A percentile compares a stretch with the other conserved stretches of the same genome.
Evolutionary conservation across 805 yeast genomes (phyloP).

Genomic region (Metschnikowia cubensis): DNA sequence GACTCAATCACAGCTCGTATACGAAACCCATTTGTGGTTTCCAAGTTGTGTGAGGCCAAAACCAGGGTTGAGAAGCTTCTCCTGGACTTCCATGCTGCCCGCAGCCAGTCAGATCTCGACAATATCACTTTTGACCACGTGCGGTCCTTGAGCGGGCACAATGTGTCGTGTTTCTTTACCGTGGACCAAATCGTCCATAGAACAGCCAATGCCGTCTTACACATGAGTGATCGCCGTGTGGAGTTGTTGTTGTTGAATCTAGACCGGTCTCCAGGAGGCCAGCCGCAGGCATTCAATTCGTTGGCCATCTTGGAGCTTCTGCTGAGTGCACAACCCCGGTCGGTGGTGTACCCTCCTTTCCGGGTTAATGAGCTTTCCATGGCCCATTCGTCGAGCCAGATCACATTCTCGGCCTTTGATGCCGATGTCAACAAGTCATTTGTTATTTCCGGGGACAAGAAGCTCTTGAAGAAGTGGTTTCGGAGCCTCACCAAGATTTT

Average conservation of each 20-base stretch:
- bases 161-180: conserved; percentile 38
- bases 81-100: conserved; percentile 11
- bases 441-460: conserved; percentile 13
- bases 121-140: conserved; percentile 35
- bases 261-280: conserved; percentile 1
- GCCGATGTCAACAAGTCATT: conserved; percentile 16
- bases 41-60: conserved; percentile 22
- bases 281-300: conserved; percentile 24
- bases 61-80: conserved; percentile 18
- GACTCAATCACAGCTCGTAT: conserved; percentile 19
- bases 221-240: conserved; percentile 17
- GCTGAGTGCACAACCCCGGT: conserved; percentile 20
- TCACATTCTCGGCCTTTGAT: conserved; percentile 16
- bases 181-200: conserved; percentile 34
- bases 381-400: conserved; percentile 13
- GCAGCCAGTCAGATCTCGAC: conserved; percentile 22
- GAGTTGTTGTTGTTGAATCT: conserved; percentile 37
- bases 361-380: conserved; percentile 35
- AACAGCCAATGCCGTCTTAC: conserved; percentile 22
- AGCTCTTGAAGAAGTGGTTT: conserved; percentile 28
- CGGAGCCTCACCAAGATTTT: conserved; percentile 30
- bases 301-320: conserved; percentile 33
- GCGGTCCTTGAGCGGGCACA: conserved; percentile 24
- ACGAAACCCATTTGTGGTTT: conserved; percentile 39
- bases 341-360: conserved; percentile 41